These are phyloP conservation scores for Mycena sanguinolenta DNA, from an alignment of 768 basidiomycete genomes.

Conservation along the genomic window DNA sequence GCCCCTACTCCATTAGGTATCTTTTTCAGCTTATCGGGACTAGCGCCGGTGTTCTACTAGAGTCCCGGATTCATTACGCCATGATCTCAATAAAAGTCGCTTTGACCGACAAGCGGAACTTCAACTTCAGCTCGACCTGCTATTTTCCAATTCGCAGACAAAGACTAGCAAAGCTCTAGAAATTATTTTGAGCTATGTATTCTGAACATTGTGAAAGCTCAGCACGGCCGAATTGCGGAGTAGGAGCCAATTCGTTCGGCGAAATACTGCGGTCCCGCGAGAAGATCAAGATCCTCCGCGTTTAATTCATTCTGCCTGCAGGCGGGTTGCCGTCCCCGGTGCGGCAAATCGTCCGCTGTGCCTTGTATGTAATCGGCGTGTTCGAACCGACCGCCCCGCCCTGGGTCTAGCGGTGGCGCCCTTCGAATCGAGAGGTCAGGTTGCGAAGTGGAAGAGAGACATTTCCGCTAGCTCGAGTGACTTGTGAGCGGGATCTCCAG, in stretches of 20 bases:
- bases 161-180: not conserved
- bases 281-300: constrained; percentile 2
- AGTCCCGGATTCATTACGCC: not conserved
- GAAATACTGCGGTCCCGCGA: constrained; percentile 11
- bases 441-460: constrained; percentile 14
- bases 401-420: not conserved
- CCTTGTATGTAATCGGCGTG: constrained; percentile 9
- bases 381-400: not conserved
- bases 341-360: not conserved
- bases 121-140: too few relatives aligned
- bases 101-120: constrained; percentile 9
- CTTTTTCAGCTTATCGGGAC: constrained; percentile 28
- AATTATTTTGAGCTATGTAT: too few relatives aligned
- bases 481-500: constrained; percentile 1
- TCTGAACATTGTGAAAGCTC: too few relatives aligned
- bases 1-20: constrained; percentile 27
- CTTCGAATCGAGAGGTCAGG: constrained; percentile 20
- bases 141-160: not conserved
- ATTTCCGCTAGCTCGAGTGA: constrained; percentile 14
- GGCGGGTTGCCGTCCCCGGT: not conserved
- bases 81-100: constrained; percentile 6
- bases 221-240: not conserved
- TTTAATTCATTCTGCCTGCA: constrained; percentile 11
- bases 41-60: constrained; percentile 27
- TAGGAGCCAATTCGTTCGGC: not conserved